Evolutionary conservation across 2,329 filamentous ascomycete genomes (phyloP).

Genomic region (Phaeophleospora eucalypticola): DNA sequence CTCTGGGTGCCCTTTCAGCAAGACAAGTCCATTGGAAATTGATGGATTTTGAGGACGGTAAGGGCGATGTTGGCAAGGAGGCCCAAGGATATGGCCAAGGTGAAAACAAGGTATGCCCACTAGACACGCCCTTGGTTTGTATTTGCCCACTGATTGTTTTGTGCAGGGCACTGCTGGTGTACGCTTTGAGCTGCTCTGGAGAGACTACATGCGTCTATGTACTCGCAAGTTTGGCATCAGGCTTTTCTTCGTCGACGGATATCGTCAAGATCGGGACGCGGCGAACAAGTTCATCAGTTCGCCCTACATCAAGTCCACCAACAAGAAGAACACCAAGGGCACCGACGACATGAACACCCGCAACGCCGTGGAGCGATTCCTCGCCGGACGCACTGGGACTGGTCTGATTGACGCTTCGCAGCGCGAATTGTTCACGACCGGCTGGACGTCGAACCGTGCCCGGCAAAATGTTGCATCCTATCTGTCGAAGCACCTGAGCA

Average conservation of each 20-base stretch:
- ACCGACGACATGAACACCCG: conserved; percentile 40
- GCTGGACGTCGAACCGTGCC: conserved; percentile 72
- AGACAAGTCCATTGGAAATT: conserved; percentile 68
- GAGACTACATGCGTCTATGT: conserved; percentile 77
- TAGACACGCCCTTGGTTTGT: too few relatives aligned
- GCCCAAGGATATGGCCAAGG: conserved; percentile 61
- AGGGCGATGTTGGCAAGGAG: conserved; percentile 35
- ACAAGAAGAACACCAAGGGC: conserved; percentile 40
- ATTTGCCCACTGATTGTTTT: conserved; percentile 1
- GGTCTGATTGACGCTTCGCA: conserved; percentile 74
- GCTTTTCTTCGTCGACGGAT: conserved; percentile 64
- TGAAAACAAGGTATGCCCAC: conserved; percentile 53
- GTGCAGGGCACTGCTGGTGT: conserved; percentile 59
- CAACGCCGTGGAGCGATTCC: conserved; percentile 52
- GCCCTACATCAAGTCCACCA: conserved; percentile 28
- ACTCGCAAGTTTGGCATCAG: conserved; percentile 63
- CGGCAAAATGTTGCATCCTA: conserved; percentile 75
- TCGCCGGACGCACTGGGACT: conserved; percentile 67
- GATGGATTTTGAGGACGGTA: conserved; percentile 64
- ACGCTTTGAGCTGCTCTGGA: conserved; percentile 70
- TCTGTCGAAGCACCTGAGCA: conserved; percentile 65
- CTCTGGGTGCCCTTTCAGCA: conserved; percentile 68
- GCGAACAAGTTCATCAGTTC: conserved; percentile 34
- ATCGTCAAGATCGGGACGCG: conserved; percentile 45
- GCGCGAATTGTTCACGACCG: conserved; percentile 68